Base-by-base conservation (phyloP, 257 asterid genomes). In the Leonotis leonurus region DNA sequence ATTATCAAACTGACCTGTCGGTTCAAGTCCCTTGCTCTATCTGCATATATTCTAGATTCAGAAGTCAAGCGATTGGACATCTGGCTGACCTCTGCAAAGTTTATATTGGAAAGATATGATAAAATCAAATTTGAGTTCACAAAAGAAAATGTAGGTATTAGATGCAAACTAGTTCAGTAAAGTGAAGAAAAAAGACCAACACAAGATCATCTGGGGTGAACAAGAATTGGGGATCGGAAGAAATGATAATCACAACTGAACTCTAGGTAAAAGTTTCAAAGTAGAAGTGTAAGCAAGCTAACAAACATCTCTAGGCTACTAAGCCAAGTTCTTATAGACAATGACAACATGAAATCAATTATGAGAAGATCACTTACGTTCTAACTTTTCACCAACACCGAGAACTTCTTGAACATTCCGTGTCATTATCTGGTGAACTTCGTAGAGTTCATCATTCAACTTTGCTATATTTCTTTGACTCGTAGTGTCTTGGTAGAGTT, bases 401-500 rank as follows among this genome's bases (percentile, higher is more conserved):
- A 92, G 97, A 67, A 92, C 98, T 83, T 92, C 98, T 68, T 92
- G 95, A 44, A 92, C 95, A 78, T 92, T 92, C 68, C 98, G 97
- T 64, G 98, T 88, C 98, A 92, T 92, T 44, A 92, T 88, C 77
- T 92, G 98, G 78, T 92, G 98, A 70, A 88, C 98, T 83, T 92
- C 97, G 84, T 92, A 86, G n/a, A 92, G 95, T 64, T 92, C 98
- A 68, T 92, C 98, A 67, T 86, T 92, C 88, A 92, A 77, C 86
- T 88, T 92, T 10, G 96, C 45, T 33, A 92, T 73, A 69, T 92
- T 92, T 45, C 95, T 77, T 69, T 92, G 98, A 61, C 93, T 83
- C 83, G 95, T 85, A 52, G 97, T 92, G 75, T 92, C 98, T 77
- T 89, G 95, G 80, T 88, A 92, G 76, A 88, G 53, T 73, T 85